Percentiles rank a stretch among this genome's conserved stretches.
phyloP scores from a whole-genome alignment of 306 rosid species.

The Acacia confusa region DNA sequence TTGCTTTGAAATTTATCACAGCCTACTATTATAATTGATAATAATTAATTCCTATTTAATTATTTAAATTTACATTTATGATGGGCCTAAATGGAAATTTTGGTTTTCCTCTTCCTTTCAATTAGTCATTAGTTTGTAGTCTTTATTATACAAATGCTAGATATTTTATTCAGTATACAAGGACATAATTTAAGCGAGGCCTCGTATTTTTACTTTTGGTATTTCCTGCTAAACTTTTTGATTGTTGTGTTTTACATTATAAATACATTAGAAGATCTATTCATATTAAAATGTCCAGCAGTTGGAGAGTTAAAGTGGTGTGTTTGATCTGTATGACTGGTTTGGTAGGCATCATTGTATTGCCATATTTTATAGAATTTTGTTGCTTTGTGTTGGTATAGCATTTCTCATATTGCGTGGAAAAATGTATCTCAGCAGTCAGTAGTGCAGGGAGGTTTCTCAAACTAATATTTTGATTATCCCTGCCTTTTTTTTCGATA shows the following conservation, averaged over 20 bases:
- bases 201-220: background rate
- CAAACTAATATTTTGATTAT: background rate
- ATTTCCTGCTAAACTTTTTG: background rate
- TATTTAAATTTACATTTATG: background rate
- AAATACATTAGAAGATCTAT: background rate
- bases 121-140: background rate
- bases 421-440: background rate
- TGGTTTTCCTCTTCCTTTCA: background rate
- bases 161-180: background rate
- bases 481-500: background rate
- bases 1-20: constrained; percentile 8
- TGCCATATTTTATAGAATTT: background rate
- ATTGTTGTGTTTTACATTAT: background rate
- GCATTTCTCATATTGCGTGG: background rate
- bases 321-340: background rate
- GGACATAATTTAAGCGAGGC: background rate
- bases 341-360: background rate
- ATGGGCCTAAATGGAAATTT: background rate
- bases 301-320: background rate
- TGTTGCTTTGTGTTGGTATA: background rate
- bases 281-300: background rate
- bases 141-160: background rate
- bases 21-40: constrained; percentile 7
- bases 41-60: background rate
- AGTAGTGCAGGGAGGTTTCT: background rate